These are phyloP conservation scores for Suillus subluteus DNA, from an alignment of 768 basidiomycete species.

Conservation along the genomic window DNA sequence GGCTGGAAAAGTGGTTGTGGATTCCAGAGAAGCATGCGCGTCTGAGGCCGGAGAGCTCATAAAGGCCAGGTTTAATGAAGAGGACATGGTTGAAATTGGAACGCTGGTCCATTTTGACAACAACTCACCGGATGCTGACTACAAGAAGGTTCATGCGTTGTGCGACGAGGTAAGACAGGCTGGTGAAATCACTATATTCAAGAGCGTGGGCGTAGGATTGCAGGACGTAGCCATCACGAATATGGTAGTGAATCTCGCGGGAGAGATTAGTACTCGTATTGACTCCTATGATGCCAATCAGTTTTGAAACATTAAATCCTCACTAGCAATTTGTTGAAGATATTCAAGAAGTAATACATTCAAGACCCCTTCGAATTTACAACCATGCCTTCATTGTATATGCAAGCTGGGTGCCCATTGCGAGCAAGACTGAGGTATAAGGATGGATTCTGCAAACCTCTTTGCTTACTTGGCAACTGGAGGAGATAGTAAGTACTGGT, in stretches of 20 bases:
- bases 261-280: conserved; percentile 55
- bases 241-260: conserved; percentile 66
- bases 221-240: conserved; percentile 85
- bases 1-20: conserved; percentile 66
- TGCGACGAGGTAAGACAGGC: conserved; percentile 20
- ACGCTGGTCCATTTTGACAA: conserved; percentile 46
- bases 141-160: conserved; percentile 16
- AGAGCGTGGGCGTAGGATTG: conserved; percentile 85
- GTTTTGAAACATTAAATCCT: background rate
- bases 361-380: background rate
- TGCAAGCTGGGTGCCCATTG: background rate
- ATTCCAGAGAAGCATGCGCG: conserved; percentile 71
- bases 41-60: conserved; percentile 86
- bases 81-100: conserved; percentile 68
- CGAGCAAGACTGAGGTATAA: background rate
- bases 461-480: background rate
- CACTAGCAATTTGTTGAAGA: background rate
- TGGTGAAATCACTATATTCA: conserved; percentile 77
- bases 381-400: background rate
- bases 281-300: conserved; percentile 45
- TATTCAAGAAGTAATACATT: background rate
- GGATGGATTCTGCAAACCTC: background rate
- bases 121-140: conserved; percentile 8
- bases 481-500: background rate
- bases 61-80: conserved; percentile 42